These are phyloP conservation scores for Tephrocybe rancida DNA, from an alignment of 768 basidiomycete genomes.

Conservation along the genomic window DNA sequence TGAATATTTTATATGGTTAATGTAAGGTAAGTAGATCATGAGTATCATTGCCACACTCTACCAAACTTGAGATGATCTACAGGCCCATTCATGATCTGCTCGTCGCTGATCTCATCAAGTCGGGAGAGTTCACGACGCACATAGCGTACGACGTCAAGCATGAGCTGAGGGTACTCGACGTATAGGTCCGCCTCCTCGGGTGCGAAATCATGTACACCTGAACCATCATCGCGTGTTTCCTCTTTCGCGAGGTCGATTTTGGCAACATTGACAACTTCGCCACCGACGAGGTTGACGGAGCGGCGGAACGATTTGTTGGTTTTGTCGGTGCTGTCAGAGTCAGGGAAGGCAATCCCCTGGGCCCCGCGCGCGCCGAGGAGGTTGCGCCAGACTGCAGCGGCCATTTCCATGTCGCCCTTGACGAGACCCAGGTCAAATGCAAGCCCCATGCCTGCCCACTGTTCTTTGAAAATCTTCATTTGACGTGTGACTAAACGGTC, in stretches of 20 bases:
- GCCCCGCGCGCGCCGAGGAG: conserved; percentile 85
- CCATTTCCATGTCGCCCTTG: conserved; percentile 79
- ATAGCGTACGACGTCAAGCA: conserved; percentile 72
- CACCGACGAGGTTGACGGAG: conserved; percentile 71
- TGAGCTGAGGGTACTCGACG: conserved; percentile 71
- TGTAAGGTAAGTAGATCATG: too few species aligned
- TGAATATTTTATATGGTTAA: too few species aligned
- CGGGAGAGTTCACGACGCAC: conserved; percentile 71
- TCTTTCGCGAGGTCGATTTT: conserved; percentile 61
- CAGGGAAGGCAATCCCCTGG: conserved; percentile 57
- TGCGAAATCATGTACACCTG: conserved; percentile 72
- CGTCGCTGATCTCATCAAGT: conserved; percentile 56
- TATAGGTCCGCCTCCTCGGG: conserved; percentile 65
- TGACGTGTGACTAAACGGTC: conserved; percentile 82
- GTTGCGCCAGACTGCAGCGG: conserved; percentile 90
- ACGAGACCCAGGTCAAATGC: conserved; percentile 80
- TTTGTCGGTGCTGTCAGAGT: conserved; percentile 13
- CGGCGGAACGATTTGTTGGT: conserved; percentile 48
- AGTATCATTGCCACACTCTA: conserved; percentile 21
- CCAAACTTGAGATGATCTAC: conserved; percentile 44
- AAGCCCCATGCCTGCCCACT: conserved; percentile 84
- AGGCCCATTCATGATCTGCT: conserved; percentile 41
- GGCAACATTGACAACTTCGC: conserved; percentile 59
- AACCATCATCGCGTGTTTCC: conserved; percentile 63
- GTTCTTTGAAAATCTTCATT: conserved; percentile 91